These are phyloP conservation scores for Tubosaeta sp. DNA, from an alignment of 768 basidiomycete species.

Conservation along the genomic window DNA sequence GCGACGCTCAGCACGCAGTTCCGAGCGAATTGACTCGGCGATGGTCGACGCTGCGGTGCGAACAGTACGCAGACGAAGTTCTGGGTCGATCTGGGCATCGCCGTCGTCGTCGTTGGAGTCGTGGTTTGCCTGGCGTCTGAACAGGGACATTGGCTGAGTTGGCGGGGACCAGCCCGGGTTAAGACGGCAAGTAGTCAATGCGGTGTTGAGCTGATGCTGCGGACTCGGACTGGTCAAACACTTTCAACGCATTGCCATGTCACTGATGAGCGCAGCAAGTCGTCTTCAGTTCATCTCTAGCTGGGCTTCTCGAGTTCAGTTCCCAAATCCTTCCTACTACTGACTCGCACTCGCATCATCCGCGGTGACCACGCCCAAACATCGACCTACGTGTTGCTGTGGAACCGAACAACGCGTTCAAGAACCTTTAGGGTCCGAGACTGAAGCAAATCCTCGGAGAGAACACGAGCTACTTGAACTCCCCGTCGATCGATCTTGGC, in stretches of 20 bases:
- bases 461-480: not conserved
- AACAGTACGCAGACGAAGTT: conserved; percentile 85
- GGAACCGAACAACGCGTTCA: not conserved
- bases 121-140: conserved; percentile 37
- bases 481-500: not conserved
- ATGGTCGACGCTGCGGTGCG: conserved; percentile 89
- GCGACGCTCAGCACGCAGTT: conserved; percentile 61
- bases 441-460: not conserved
- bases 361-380: not conserved
- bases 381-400: not conserved
- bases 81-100: conserved; percentile 73
- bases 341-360: not conserved
- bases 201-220: not conserved
- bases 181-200: not conserved
- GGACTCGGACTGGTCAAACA: not conserved
- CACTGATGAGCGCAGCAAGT: not conserved
- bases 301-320: not conserved
- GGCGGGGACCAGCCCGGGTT: conserved; percentile 20
- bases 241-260: not conserved
- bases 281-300: not conserved
- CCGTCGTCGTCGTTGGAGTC: conserved; percentile 61
- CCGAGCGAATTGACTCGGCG: conserved; percentile 79
- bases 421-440: not conserved
- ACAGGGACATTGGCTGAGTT: conserved; percentile 31
- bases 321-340: conserved; percentile 10